Conservation (phyloP, 371 early-diverging fungal genomes). For the Entomophthora muscae region DNA sequence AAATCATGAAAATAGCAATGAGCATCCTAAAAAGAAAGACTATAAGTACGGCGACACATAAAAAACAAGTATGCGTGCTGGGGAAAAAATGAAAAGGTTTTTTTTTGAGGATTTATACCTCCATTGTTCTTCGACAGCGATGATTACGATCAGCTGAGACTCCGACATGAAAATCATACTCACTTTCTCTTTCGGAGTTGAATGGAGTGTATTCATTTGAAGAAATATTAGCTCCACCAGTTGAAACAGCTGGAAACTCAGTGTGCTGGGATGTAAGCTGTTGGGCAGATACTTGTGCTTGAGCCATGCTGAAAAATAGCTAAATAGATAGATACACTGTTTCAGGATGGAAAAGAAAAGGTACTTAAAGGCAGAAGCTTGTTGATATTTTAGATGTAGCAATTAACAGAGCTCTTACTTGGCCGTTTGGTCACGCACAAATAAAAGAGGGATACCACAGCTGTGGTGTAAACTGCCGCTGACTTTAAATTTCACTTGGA, state of each 20-base stretch:
- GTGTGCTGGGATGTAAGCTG: neutral
- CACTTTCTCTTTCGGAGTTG: neutral
- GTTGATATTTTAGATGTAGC: no score
- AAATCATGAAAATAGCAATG: constrained; percentile 71
- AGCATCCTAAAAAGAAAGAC: constrained; percentile 41
- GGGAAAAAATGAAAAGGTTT: constrained; percentile 6
- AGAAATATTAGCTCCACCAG: neutral
- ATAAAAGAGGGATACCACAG: no score
- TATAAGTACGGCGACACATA: constrained; percentile 13
- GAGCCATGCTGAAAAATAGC: neutral
- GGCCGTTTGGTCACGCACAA: no score
- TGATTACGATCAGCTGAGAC: constrained; percentile 76
- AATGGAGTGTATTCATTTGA: constrained; percentile 1
- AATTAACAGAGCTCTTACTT: no score
- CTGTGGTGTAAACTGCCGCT: no score
- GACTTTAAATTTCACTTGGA: no score
- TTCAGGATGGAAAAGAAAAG: no score
- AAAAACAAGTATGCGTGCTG: neutral
- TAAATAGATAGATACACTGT: no score
- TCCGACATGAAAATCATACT: constrained; percentile 35
- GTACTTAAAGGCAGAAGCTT: no score
- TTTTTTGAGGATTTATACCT: constrained; percentile 29
- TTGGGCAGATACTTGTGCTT: neutral
- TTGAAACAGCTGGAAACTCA: neutral
- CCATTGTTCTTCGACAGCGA: constrained; percentile 87